Percentiles rank a stretch among this genome's conserved stretches.
phyloP scores from a whole-genome alignment of 805 yeast species.

The Danielozyma ontarioensis region DNA sequence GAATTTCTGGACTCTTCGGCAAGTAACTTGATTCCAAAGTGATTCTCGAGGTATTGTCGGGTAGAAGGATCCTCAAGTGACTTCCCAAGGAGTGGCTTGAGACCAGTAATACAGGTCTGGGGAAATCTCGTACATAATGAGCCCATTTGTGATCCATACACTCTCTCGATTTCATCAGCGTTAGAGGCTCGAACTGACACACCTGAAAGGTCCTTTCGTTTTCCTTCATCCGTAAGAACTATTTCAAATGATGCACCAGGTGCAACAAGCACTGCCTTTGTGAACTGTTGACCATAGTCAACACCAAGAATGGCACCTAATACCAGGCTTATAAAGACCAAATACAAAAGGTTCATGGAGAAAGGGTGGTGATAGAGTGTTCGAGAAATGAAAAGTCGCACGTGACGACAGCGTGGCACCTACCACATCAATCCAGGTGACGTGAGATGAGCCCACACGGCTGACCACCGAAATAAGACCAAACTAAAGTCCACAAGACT shows the following conservation, averaged over 20 bases:
- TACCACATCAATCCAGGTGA: too few species aligned
- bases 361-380: too few species aligned
- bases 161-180: conserved; percentile 54
- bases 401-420: too few species aligned
- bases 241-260: conserved; percentile 88
- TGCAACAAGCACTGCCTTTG: conserved; percentile 84
- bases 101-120: conserved; percentile 53
- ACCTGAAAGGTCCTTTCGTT: conserved; percentile 84
- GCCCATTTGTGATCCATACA: conserved; percentile 73
- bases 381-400: too few species aligned
- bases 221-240: conserved; percentile 83
- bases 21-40: conserved; percentile 56
- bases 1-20: conserved; percentile 40
- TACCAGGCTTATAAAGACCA: conserved; percentile 8
- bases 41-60: conserved; percentile 42
- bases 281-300: conserved; percentile 83
- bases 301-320: conserved; percentile 74
- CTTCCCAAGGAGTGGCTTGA: conserved; percentile 71
- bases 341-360: conserved; percentile 1
- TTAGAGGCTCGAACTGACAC: conserved; percentile 49
- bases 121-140: conserved; percentile 74
- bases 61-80: conserved; percentile 43
- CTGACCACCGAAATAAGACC: too few species aligned
- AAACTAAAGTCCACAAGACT: too few species aligned
- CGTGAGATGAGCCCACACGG: too few species aligned